phyloP scores from a whole-genome alignment of 305 asterid genomes.

The Fraxinus greggii region DNA sequence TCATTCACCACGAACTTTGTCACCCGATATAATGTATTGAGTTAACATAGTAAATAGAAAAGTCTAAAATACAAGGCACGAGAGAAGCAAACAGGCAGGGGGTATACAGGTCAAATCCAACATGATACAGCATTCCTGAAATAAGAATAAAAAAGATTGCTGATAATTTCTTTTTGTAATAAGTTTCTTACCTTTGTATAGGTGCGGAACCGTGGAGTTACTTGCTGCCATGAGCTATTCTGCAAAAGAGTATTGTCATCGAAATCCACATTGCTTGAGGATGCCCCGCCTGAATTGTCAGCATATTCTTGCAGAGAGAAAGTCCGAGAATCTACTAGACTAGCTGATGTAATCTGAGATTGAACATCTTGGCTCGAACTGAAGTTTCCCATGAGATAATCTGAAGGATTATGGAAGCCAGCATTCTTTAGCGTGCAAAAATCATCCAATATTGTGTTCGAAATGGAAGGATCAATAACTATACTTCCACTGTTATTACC shows the following conservation, averaged over 20 bases:
- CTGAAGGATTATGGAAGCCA: slow-evolving; percentile 60
- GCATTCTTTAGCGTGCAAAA: slow-evolving; percentile 53
- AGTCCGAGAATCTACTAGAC: slow-evolving; percentile 75
- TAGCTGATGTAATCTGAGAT: slow-evolving; percentile 85
- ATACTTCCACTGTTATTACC: slow-evolving; percentile 84
- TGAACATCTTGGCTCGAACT: slow-evolving; percentile 80
- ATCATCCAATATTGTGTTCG: slow-evolving; percentile 64
- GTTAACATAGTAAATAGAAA: background rate
- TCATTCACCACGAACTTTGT: background rate
- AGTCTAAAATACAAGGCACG: background rate
- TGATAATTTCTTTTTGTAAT: background rate
- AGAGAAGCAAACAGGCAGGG: background rate
- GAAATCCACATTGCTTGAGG: slow-evolving; percentile 82
- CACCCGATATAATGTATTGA: background rate
- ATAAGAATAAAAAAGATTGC: background rate
- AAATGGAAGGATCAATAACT: slow-evolving; percentile 82
- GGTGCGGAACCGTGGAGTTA: slow-evolving; percentile 76
- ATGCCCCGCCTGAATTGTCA: slow-evolving; percentile 84
- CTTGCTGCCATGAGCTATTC: slow-evolving; percentile 71
- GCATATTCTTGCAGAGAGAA: slow-evolving; percentile 79
- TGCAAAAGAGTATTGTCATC: slow-evolving; percentile 67
- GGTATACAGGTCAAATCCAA: background rate
- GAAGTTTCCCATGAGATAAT: slow-evolving; percentile 63
- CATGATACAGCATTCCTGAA: background rate
- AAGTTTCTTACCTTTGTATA: slow-evolving; percentile 64